Evolutionary conservation across 306 rosid genomes (phyloP).

Genomic region (Argentina anserina): DNA sequence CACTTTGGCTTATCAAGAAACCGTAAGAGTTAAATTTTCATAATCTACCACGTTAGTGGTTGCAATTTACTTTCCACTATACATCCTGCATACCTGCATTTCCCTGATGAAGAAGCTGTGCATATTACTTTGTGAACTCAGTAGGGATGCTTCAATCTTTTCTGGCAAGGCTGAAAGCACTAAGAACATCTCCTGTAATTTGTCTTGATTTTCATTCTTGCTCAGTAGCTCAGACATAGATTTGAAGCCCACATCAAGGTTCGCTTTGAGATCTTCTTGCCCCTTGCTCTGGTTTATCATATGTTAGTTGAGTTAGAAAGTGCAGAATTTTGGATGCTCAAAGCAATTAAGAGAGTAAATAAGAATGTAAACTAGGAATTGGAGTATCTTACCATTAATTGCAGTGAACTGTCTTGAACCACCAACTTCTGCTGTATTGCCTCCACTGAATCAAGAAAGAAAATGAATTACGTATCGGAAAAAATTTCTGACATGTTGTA

Average conservation of each 20-base stretch:
- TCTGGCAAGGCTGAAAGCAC: constrained; percentile 63
- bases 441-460: constrained; percentile 55
- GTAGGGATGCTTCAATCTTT: constrained; percentile 55
- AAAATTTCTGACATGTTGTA: neutral
- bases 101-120: constrained; percentile 49
- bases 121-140: constrained; percentile 51
- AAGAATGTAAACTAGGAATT: constrained; percentile 10
- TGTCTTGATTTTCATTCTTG: constrained; percentile 44
- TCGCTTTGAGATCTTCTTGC: constrained; percentile 71
- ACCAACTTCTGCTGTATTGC: constrained; percentile 64
- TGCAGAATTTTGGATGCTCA: constrained; percentile 18
- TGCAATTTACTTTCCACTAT: constrained; percentile 18
- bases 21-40: neutral
- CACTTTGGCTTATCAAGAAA: neutral
- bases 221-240: constrained; percentile 54
- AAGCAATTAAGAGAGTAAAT: constrained; percentile 24
- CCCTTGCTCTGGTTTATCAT: constrained; percentile 59
- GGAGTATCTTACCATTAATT: constrained; percentile 55
- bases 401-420: constrained; percentile 62
- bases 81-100: constrained; percentile 54
- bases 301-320: constrained; percentile 25
- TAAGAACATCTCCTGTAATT: constrained; percentile 53
- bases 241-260: constrained; percentile 62
- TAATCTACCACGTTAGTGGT: constrained; percentile 6
- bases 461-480: neutral